Evolutionary conservation across 306 rosid species (phyloP).

Genomic region (Inga laurina): DNA sequence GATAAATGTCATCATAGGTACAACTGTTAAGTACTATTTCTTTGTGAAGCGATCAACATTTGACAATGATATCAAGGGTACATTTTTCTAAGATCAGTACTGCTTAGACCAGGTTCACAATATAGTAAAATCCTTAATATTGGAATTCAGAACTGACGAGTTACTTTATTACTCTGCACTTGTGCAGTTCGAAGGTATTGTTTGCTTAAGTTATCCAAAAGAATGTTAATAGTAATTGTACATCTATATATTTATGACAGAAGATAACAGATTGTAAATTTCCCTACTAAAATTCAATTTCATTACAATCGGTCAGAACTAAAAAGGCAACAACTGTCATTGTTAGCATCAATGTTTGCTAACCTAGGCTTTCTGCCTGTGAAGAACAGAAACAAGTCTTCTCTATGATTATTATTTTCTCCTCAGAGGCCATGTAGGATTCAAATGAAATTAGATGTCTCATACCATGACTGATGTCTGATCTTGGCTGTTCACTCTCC

Average conservation of each 20-base stretch:
- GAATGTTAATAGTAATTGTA: background rate
- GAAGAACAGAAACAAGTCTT: background rate
- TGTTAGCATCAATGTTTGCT: background rate
- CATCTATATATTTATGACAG: background rate
- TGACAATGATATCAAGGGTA: conserved; percentile 9
- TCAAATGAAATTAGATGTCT: background rate
- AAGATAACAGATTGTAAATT: background rate
- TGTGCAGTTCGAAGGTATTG: background rate
- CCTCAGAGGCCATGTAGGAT: background rate
- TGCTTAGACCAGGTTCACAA: conserved; percentile 4
- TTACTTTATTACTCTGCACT: conserved; percentile 16
- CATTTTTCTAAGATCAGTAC: background rate
- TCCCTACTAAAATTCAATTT: background rate
- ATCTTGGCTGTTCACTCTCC: background rate
- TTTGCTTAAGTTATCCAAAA: conserved; percentile 7
- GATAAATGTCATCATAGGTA: background rate
- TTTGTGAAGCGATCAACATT: conserved; percentile 10
- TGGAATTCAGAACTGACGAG: background rate
- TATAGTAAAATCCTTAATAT: background rate
- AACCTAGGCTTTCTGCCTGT: background rate
- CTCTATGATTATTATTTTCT: background rate
- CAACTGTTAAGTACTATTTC: background rate
- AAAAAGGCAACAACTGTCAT: background rate
- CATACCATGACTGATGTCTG: background rate
- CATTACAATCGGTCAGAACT: background rate